Evolutionary conservation across 768 basidiomycete genomes (phyloP).

Genomic region (Multifurca ochricompacta): DNA sequence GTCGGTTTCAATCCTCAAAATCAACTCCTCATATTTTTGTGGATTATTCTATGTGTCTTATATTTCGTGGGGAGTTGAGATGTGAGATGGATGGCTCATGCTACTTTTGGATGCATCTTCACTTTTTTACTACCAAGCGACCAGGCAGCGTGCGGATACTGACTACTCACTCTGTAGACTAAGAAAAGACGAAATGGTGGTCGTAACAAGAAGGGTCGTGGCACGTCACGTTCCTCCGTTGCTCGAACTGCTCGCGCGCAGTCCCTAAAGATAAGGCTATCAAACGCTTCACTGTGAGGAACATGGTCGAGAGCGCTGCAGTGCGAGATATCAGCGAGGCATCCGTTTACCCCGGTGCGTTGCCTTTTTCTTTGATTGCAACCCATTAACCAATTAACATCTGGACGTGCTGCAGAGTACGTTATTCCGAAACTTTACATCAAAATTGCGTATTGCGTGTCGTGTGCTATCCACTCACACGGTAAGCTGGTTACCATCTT

Average conservation of each 20-base stretch:
- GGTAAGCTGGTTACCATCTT: slow-evolving; percentile 42
- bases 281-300: slow-evolving; percentile 98
- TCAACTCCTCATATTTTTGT: background rate
- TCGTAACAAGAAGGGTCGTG: slow-evolving; percentile 99
- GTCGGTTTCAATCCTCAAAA: slow-evolving; percentile 17
- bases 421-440: slow-evolving; percentile 95
- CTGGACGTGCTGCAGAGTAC: slow-evolving; percentile 57
- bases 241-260: slow-evolving; percentile 99
- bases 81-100: slow-evolving; percentile 29
- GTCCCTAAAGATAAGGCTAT: slow-evolving; percentile 99
- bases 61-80: slow-evolving; percentile 3
- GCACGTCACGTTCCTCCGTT: slow-evolving; percentile 93
- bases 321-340: slow-evolving; percentile 97
- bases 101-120: slow-evolving; percentile 23
- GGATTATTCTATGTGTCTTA: slow-evolving; percentile 2
- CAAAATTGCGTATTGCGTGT: slow-evolving; percentile 98
- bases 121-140: background rate
- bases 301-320: slow-evolving; percentile 99
- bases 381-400: background rate
- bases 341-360: slow-evolving; percentile 81
- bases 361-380: background rate
- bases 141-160: slow-evolving; percentile 17
- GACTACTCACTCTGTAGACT: slow-evolving; percentile 47
- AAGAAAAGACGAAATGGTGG: slow-evolving; percentile 99
- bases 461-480: slow-evolving; percentile 99